phyloP scores from a whole-genome alignment of 2,329 filamentous ascomycete species.

The Paramyrothecium roridum region DNA sequence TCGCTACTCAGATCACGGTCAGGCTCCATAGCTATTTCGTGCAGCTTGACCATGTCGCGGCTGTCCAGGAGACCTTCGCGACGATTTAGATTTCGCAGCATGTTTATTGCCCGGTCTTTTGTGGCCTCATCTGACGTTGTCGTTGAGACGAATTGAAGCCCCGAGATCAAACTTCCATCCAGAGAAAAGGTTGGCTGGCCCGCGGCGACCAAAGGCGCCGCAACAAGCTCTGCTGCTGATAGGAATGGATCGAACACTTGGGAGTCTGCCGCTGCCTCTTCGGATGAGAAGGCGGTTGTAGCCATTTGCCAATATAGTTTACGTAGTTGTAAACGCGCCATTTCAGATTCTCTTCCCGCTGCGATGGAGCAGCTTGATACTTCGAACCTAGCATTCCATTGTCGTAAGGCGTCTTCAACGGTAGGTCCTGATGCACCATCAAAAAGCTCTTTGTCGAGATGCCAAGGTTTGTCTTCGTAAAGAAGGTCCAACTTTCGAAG shows the following conservation, averaged over 20 bases:
- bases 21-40: conserved; percentile 2
- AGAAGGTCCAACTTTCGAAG: conserved; percentile 9
- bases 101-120: conserved; percentile 5
- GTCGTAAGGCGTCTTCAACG: conserved; percentile 3
- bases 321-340: conserved; percentile 4
- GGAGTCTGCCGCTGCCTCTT: neutral
- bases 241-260: conserved; percentile 1
- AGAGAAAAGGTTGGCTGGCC: conserved; percentile 4
- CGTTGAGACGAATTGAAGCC: neutral
- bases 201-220: neutral
- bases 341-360: too few species aligned
- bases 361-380: neutral
- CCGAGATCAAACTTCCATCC: neutral
- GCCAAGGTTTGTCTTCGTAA: neutral
- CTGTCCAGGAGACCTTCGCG: conserved; percentile 18
- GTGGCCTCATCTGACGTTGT: neutral
- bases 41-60: conserved; percentile 12
- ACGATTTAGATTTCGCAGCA: conserved; percentile 11
- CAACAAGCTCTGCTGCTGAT: conserved; percentile 4
- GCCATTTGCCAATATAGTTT: conserved; percentile 11
- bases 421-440: neutral
- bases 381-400: conserved; percentile 7
- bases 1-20: too few species aligned
- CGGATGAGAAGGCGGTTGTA: neutral
- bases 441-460: neutral